These are phyloP conservation scores for Selenicereus undatus DNA, from an alignment of 148 eudicot species.

Conservation along the genomic window DNA sequence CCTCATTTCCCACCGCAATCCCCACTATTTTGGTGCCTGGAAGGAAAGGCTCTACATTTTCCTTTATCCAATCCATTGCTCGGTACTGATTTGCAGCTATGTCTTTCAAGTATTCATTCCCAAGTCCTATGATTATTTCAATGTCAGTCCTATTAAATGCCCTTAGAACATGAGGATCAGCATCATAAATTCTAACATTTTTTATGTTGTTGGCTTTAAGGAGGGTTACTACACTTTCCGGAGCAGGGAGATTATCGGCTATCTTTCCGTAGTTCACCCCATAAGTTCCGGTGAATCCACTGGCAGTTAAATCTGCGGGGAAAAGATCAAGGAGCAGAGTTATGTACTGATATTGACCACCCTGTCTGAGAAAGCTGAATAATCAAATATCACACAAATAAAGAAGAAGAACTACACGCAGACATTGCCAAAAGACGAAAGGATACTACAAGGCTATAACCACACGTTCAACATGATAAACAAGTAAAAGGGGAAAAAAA, in stretches of 20 bases:
- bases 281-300: constrained; percentile 63
- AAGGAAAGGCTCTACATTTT: constrained; percentile 58
- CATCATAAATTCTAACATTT: constrained; percentile 70
- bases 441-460: too few species aligned
- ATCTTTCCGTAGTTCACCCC: constrained; percentile 78
- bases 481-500: not conserved
- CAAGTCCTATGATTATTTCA: constrained; percentile 56
- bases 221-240: constrained; percentile 59
- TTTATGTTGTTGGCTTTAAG: constrained; percentile 60
- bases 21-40: constrained; percentile 56
- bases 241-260: constrained; percentile 69
- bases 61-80: constrained; percentile 67
- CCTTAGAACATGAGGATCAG: constrained; percentile 52
- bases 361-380: too few species aligned
- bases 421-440: too few species aligned
- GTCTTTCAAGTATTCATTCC: constrained; percentile 52
- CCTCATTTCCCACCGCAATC: constrained; percentile 79
- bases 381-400: too few species aligned
- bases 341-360: not conserved
- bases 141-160: constrained; percentile 67
- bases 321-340: not conserved
- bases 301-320: constrained; percentile 14
- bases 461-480: too few species aligned
- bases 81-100: constrained; percentile 48
- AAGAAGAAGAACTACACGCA: too few species aligned